A percentile compares a stretch with the other conserved stretches of the same genome.
Conservation (phyloP, 352 stramenopile genomes). For the Aphanomyces stellatus region DNA sequence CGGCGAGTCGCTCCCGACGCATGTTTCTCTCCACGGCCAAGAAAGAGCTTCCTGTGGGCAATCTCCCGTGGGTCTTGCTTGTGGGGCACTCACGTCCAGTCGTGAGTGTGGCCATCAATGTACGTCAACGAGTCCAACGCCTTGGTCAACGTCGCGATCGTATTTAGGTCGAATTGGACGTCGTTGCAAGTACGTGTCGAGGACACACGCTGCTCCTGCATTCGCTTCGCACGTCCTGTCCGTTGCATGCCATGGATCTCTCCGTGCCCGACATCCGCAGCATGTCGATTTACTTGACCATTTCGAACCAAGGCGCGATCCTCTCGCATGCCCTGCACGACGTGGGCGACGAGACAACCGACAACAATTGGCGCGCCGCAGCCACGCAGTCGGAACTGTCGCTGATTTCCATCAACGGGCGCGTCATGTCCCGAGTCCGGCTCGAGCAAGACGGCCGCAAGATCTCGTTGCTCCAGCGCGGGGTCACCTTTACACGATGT, state of each 20-base stretch:
- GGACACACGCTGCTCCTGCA: constrained; percentile 70
- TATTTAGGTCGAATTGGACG: constrained; percentile 52
- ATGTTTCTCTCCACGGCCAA: constrained; percentile 55
- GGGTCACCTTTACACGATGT: constrained; percentile 65
- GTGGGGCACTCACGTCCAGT: constrained; percentile 70
- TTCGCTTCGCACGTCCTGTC: constrained; percentile 58
- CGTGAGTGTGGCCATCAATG: constrained; percentile 68
- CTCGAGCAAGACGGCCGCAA: constrained; percentile 35
- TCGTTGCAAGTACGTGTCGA: constrained; percentile 71
- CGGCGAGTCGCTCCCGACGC: constrained; percentile 61
- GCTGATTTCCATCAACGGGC: constrained; percentile 74
- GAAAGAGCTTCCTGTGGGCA: constrained; percentile 70
- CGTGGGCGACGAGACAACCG: constrained; percentile 29
- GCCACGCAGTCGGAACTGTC: constrained; percentile 63
- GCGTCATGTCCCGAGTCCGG: constrained; percentile 55
- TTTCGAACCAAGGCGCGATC: constrained; percentile 60
- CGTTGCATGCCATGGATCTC: constrained; percentile 64
- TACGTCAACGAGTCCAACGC: too few species aligned
- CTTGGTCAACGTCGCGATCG: too few species aligned
- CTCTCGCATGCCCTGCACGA: constrained; percentile 60
- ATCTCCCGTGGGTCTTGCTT: constrained; percentile 69
- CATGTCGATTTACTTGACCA: constrained; percentile 46
- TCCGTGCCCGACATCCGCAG: constrained; percentile 38
- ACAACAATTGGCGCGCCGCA: constrained; percentile 20
- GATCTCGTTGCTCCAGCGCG: constrained; percentile 56